Base-by-base conservation (phyloP, 2,329 filamentous ascomycete genomes). In the Phyllosticta citribraziliensis region DNA sequence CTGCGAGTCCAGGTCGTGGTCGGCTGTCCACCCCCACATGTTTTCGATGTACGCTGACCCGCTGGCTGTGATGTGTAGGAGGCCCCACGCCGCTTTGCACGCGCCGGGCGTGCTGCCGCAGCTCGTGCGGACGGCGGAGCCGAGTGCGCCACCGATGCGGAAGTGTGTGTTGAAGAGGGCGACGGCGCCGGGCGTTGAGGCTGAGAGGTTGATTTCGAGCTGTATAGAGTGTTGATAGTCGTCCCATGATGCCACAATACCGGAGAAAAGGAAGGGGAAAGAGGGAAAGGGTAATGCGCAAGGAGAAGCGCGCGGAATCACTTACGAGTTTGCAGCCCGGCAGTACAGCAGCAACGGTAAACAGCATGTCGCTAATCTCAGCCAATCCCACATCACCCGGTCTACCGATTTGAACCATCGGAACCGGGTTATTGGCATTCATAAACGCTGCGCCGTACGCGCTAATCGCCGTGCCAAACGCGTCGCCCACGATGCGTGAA, bases 21-120 rank as follows among this genome's bases (percentile, higher is more conserved):
- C 81, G 0, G 80, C 79, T 1, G 77, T 75, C 79, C 79, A 81
- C 67, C 76, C 76, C 81, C 79, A 82, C 63, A 76, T 74, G 63
- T 81, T 82, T 66, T 84, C 81, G 55, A 83, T 74, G 65, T 83
- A 83, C 8, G 76, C 76, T 1, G 78, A 78, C 0, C 76, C 76
- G 0, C 71, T 71, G 8, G 69, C 62, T 0, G 76, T 77, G 10
- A 84, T 70, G 65, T 85, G 81, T 33, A 85, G 68, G 58, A 81
- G 69, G 2, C 56, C 55, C 60, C 60, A 62, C 5, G 69, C 73
- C 9, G 69, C 72, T 17, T 69, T 64, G 62, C 72, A 75, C 12
- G 66, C 59, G 64, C 55, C 55, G 58, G 57, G 64, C 63, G 72
- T 76, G 67, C 79, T 78, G n/a, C 6, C 22, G 35, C 60, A 62